A percentile compares a stretch with the other conserved stretches of the same genome.
phyloP scores from a whole-genome alignment of 2,329 filamentous ascomycete species.

The Aspergillus clavatus region DNA sequence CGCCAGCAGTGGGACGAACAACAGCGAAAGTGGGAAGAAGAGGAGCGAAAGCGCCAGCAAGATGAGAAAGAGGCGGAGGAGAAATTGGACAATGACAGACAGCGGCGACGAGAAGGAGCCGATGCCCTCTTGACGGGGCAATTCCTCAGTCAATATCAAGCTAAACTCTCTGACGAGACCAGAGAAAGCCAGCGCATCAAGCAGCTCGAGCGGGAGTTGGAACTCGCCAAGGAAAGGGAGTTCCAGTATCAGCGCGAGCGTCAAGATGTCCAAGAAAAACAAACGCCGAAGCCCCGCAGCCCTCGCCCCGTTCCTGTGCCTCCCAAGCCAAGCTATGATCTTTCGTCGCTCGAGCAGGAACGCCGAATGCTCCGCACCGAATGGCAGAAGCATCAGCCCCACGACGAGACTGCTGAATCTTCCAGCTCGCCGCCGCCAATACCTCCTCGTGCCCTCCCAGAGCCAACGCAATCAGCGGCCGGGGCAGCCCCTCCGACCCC shows the following conservation, averaged over 20 bases:
- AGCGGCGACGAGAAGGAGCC: constrained; percentile 55
- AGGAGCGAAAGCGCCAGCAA: constrained; percentile 64
- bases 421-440: constrained; percentile 17
- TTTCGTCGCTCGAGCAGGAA: constrained; percentile 58
- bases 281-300: constrained; percentile 23
- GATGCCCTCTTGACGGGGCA: constrained; percentile 73
- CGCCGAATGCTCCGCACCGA: constrained; percentile 55
- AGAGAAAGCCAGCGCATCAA: constrained; percentile 65
- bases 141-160: constrained; percentile 80
- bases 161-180: constrained; percentile 56
- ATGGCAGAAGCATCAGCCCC: constrained; percentile 45
- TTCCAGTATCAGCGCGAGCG: constrained; percentile 59
- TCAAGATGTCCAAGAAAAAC: constrained; percentile 42
- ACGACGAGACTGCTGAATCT: constrained; percentile 9
- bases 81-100: constrained; percentile 62
- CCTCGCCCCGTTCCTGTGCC: constrained; percentile 31
- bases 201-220: constrained; percentile 71
- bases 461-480: constrained; percentile 12
- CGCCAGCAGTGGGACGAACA: constrained; percentile 45
- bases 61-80: constrained; percentile 72
- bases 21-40: constrained; percentile 65
- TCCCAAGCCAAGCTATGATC: constrained; percentile 46
- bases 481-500: constrained; percentile 19
- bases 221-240: constrained; percentile 63
- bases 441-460: constrained; percentile 29